These are phyloP conservation scores for Aspergillus ostianus DNA, from an alignment of 495 filamentous ascomycete genomes.

Conservation along the genomic window DNA sequence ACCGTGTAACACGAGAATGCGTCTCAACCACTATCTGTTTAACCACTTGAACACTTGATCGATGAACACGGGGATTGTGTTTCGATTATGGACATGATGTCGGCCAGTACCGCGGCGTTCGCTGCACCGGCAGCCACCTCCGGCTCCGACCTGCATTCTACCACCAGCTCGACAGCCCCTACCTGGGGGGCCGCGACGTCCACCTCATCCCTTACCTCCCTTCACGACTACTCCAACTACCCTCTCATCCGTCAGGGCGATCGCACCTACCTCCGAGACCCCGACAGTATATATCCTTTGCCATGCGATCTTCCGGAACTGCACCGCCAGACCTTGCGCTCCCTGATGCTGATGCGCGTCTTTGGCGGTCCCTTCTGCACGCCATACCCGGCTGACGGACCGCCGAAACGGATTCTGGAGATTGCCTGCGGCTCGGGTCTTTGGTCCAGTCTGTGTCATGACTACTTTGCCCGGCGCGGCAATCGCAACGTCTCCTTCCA, in stretches of 20 bases:
- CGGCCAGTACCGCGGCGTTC: slow-evolving; percentile 29
- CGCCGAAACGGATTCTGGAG: slow-evolving; percentile 78
- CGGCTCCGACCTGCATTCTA: slow-evolving; percentile 42
- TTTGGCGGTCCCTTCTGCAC: slow-evolving; percentile 79
- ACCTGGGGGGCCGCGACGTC: slow-evolving; percentile 37
- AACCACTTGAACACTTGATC: slow-evolving; percentile 24
- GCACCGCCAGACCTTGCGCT: slow-evolving; percentile 82
- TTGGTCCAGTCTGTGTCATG: slow-evolving; percentile 84
- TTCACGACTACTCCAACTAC: slow-evolving; percentile 48
- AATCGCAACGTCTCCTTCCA: slow-evolving; percentile 66
- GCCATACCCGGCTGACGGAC: slow-evolving; percentile 58
- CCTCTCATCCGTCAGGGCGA: slow-evolving; percentile 74
- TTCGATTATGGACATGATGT: slow-evolving; percentile 37
- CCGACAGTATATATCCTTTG: slow-evolving; percentile 71
- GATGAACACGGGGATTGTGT: slow-evolving; percentile 26
- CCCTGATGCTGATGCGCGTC: slow-evolving; percentile 75
- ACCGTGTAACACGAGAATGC: slow-evolving; percentile 34
- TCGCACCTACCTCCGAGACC: slow-evolving; percentile 77
- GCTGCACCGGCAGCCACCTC: slow-evolving; percentile 27
- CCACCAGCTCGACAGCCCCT: slow-evolving; percentile 32
- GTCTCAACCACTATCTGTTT: slow-evolving; percentile 17
- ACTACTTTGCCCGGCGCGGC: slow-evolving; percentile 65
- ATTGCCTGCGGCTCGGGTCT: slow-evolving; percentile 85
- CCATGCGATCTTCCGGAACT: slow-evolving; percentile 87
- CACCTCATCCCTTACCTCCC: slow-evolving; percentile 36